phyloP scores from a whole-genome alignment of 2,329 filamentous ascomycete genomes.

The Curvularia sp. region DNA sequence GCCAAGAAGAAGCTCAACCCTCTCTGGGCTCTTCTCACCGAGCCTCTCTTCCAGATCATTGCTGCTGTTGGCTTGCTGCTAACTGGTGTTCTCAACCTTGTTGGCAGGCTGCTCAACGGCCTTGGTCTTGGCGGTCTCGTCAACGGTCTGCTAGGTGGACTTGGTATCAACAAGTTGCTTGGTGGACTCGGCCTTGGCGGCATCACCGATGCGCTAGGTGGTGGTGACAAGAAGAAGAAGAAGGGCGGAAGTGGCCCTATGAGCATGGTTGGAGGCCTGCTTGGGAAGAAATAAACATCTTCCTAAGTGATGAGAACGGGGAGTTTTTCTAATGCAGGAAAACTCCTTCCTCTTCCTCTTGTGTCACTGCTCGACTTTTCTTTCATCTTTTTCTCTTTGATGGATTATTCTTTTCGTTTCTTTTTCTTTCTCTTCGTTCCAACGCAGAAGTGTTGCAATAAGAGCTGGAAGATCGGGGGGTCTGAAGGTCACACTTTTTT shows the following conservation, averaged over 20 bases:
- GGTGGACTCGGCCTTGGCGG: constrained; percentile 72
- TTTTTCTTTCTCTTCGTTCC: not conserved
- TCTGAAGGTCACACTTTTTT: constrained; percentile 31
- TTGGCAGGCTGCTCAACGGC: constrained; percentile 79
- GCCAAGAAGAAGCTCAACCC: constrained; percentile 95
- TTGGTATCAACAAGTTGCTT: constrained; percentile 78
- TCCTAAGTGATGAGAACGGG: not conserved
- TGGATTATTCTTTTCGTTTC: not conserved
- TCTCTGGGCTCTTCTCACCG: constrained; percentile 80
- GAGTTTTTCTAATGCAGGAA: not conserved
- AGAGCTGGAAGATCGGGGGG: constrained; percentile 44
- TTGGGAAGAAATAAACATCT: constrained; percentile 51
- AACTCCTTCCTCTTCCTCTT: not conserved
- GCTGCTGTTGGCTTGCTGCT: constrained; percentile 85
- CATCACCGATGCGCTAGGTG: constrained; percentile 58
- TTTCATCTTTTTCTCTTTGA: not conserved
- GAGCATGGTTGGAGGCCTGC: constrained; percentile 57
- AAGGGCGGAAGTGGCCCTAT: constrained; percentile 50
- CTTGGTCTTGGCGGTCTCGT: constrained; percentile 84
- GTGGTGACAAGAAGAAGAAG: constrained; percentile 63
- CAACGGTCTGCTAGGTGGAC: constrained; percentile 76
- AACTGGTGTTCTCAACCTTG: constrained; percentile 81
- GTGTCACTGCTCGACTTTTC: not conserved
- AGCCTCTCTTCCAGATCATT: constrained; percentile 91
- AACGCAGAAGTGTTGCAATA: constrained; percentile 2